Conservation (phyloP, 2,329 filamentous ascomycete genomes). For the Ophiognomonia clavigignenti-juglandacearum region DNA sequence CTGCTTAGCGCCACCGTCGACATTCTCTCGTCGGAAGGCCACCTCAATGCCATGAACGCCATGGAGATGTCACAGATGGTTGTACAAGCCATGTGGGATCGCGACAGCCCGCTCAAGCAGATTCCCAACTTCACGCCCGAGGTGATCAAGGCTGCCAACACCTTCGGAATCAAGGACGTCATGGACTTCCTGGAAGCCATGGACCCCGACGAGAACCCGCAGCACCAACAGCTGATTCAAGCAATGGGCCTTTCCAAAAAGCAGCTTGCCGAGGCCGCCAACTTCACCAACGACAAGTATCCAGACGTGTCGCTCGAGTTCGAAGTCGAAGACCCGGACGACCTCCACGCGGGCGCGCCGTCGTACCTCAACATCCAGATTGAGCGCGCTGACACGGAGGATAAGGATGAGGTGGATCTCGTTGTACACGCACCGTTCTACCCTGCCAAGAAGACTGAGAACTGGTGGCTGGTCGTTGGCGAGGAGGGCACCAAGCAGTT, state of each 20-base stretch:
- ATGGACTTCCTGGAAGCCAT: constrained; percentile 99
- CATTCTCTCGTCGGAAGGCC: constrained; percentile 90
- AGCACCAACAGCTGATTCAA: constrained; percentile 74
- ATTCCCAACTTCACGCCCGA: constrained; percentile 90
- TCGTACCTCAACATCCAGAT: constrained; percentile 81
- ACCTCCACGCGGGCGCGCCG: constrained; percentile 74
- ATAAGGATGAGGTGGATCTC: constrained; percentile 68
- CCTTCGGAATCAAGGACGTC: constrained; percentile 84
- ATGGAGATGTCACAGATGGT: constrained; percentile 99
- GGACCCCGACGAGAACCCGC: constrained; percentile 87
- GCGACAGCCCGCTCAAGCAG: constrained; percentile 93
- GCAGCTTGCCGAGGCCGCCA: constrained; percentile 83
- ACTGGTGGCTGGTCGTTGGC: constrained; percentile 96
- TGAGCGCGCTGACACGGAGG: constrained; percentile 73
- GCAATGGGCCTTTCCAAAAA: constrained; percentile 72
- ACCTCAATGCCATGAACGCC: constrained; percentile 94
- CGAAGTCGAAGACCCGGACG: constrained; percentile 74
- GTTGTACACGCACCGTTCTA: constrained; percentile 95
- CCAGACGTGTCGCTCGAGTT: constrained; percentile 92
- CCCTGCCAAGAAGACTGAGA: constrained; percentile 86
- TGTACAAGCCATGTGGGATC: constrained; percentile 98
- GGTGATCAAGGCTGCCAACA: constrained; percentile 75
- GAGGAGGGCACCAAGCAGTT: constrained; percentile 85
- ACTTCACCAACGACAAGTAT: constrained; percentile 94
- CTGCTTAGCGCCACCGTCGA: constrained; percentile 90